Evolutionary conservation across 805 yeast genomes (phyloP).

Genomic region (Myxozyma melibiosi): DNA sequence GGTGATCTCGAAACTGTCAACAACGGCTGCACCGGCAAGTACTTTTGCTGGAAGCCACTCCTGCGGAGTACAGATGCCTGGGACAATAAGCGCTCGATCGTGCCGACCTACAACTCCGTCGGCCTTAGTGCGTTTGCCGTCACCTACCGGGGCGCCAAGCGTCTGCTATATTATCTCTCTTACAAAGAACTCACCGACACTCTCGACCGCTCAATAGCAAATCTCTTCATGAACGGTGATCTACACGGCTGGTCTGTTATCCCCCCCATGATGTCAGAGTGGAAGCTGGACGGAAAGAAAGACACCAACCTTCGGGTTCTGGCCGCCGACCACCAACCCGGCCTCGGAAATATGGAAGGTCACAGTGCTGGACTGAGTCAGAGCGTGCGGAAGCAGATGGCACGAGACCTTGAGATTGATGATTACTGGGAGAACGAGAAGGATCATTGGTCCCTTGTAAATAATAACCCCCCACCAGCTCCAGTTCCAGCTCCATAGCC

Average conservation of each 20-base stretch:
- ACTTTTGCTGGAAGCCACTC: conserved; percentile 10
- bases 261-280: conserved; percentile 19
- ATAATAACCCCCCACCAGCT: no score
- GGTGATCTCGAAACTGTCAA: conserved; percentile 2
- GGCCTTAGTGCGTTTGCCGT: conserved; percentile 15
- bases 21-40: conserved; percentile 1
- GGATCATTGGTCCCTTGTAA: no score
- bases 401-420: not conserved
- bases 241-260: conserved; percentile 15
- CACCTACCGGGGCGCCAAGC: conserved; percentile 19
- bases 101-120: conserved; percentile 14
- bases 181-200: conserved; percentile 15
- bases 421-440: conserved; percentile 6
- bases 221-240: conserved; percentile 1
- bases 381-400: conserved; percentile 5
- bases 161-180: conserved; percentile 16
- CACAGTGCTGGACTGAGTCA: conserved; percentile 3
- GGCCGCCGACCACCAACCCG: not conserved
- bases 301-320: conserved; percentile 11
- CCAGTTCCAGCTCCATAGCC: no score
- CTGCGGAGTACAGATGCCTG: not conserved
- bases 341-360: conserved; percentile 1
- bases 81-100: conserved; percentile 4
- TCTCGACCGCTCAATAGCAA: conserved; percentile 12
- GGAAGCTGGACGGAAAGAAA: conserved; percentile 15